Conservation (phyloP, 1,139 yeast species). For the Ashbya aceris region DNA sequence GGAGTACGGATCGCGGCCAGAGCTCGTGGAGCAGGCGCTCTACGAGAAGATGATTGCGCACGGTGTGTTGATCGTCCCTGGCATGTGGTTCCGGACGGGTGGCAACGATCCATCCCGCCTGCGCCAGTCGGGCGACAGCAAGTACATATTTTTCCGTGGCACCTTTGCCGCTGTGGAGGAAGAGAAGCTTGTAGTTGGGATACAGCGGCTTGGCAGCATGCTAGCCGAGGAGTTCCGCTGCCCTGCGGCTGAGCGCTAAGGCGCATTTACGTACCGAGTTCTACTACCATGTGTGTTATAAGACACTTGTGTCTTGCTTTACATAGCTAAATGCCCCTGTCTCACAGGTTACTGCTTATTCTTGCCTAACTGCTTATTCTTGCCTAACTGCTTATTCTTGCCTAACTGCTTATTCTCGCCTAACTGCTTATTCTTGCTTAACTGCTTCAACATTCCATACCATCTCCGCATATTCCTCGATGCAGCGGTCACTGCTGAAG, state of each 20-base stretch:
- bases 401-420: conserved; percentile 55
- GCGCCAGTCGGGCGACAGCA: conserved; percentile 31
- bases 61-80: conserved; percentile 52
- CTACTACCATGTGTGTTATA: background rate
- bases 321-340: no score
- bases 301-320: no score
- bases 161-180: conserved; percentile 63
- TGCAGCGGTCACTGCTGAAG: conserved; percentile 84
- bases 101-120: conserved; percentile 35
- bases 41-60: conserved; percentile 41
- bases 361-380: conserved; percentile 45
- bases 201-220: conserved; percentile 49
- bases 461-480: conserved; percentile 84
- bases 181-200: conserved; percentile 43
- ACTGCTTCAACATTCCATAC: conserved; percentile 88
- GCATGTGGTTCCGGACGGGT: conserved; percentile 45
- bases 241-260: background rate
- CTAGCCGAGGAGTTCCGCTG: conserved; percentile 35
- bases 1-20: conserved; percentile 39
- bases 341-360: no score
- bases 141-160: conserved; percentile 50
- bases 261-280: background rate
- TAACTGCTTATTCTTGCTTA: conserved; percentile 8
- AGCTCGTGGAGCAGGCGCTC: conserved; percentile 40
- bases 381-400: conserved; percentile 1